A percentile compares a stretch with the other conserved stretches of the same genome.
phyloP scores from a whole-genome alignment of 345 rosid species.

The Aurinia saxatilis region DNA sequence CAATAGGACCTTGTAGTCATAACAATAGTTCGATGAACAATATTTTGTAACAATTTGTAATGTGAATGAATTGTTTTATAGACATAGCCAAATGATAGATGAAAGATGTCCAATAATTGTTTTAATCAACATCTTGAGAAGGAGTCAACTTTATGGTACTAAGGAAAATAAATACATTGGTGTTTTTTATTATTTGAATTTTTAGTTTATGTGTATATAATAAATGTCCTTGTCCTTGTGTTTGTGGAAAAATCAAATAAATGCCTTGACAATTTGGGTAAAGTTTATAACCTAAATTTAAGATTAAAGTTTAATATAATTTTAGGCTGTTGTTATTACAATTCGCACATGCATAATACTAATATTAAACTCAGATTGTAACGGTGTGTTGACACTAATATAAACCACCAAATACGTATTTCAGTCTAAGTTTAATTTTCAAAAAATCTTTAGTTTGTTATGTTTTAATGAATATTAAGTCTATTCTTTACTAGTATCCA shows the following conservation, averaged over 20 bases:
- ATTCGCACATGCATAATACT: no score
- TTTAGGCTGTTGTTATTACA: no score
- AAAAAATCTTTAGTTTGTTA: not conserved
- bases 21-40: no score
- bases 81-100: not conserved
- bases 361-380: no score
- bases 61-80: constrained; percentile 1
- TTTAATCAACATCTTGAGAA: not conserved
- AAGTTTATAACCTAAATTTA: not conserved
- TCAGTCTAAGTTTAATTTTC: no score
- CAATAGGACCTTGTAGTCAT: no score
- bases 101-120: constrained; percentile 7
- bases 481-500: not conserved
- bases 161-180: not conserved
- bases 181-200: not conserved
- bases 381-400: no score
- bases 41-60: not conserved
- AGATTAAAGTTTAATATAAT: not conserved
- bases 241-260: not conserved
- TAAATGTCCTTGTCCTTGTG: not conserved
- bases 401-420: no score
- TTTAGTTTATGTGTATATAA: not conserved
- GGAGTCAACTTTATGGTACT: constrained; percentile 2
- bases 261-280: not conserved
- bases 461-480: not conserved